Conservation (phyloP, 495 filamentous ascomycete species). For the Talaromyces adpressus region DNA sequence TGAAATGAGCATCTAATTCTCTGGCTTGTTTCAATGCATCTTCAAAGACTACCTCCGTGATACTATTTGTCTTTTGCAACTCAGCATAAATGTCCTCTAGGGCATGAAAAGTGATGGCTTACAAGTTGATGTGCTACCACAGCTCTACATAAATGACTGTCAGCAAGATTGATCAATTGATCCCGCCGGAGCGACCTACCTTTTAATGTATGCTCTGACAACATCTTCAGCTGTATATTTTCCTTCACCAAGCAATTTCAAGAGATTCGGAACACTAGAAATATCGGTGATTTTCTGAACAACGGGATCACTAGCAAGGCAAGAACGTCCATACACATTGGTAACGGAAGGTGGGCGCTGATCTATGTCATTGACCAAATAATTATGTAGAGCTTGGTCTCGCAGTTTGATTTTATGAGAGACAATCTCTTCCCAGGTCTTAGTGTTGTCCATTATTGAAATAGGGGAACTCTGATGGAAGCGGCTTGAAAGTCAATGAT, state of each 20-base stretch:
- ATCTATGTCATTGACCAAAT: constrained; percentile 21
- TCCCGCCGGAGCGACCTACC: constrained; percentile 21
- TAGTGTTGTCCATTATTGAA: constrained; percentile 14
- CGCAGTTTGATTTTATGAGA: constrained; percentile 22
- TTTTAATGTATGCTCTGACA: constrained; percentile 39
- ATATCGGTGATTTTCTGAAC: constrained; percentile 33
- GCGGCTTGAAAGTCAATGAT: neutral
- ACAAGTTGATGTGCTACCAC: constrained; percentile 50
- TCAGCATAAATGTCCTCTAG: neutral
- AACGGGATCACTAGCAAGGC: constrained; percentile 15
- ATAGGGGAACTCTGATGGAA: neutral
- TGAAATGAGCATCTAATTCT: constrained; percentile 45
- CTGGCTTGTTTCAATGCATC: constrained; percentile 51
- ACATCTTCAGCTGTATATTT: constrained; percentile 36
- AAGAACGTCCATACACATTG: constrained; percentile 19
- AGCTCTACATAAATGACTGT: constrained; percentile 23
- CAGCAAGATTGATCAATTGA: neutral
- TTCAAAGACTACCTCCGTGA: constrained; percentile 59
- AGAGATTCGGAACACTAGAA: constrained; percentile 26
- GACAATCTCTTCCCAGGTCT: constrained; percentile 26
- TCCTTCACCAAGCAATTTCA: constrained; percentile 26
- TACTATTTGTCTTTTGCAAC: constrained; percentile 43
- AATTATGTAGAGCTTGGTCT: constrained; percentile 22
- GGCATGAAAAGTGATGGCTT: constrained; percentile 1
- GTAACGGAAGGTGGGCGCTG: constrained; percentile 18